phyloP scores from a whole-genome alignment of 768 basidiomycete genomes.

The Russula ochroleuca region DNA sequence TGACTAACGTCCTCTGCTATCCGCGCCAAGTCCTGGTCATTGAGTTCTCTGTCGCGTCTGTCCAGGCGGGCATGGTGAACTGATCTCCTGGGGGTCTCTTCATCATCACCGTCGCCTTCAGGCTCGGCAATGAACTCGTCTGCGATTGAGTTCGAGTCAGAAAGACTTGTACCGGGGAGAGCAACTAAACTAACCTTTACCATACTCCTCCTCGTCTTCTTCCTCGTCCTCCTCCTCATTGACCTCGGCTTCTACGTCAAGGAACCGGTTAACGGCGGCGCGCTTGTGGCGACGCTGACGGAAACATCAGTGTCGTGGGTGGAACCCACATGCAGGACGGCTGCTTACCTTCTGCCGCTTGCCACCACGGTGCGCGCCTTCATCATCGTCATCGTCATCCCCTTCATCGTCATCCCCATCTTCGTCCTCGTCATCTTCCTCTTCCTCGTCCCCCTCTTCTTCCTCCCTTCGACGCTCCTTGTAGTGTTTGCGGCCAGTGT shows the following conservation, averaged over 20 bases:
- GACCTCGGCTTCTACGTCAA: slow-evolving; percentile 95
- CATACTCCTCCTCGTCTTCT: slow-evolving; percentile 78
- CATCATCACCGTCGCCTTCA: slow-evolving; percentile 63
- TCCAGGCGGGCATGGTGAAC: slow-evolving; percentile 67
- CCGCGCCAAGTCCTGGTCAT: slow-evolving; percentile 75
- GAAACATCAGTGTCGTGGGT: slow-evolving; percentile 16
- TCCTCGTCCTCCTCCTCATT: slow-evolving; percentile 97
- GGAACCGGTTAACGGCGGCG: slow-evolving; percentile 67
- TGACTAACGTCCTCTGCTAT: slow-evolving; percentile 79
- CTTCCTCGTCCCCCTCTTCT: slow-evolving; percentile 38
- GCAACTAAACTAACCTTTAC: slow-evolving; percentile 35
- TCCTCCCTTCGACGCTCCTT: slow-evolving; percentile 39
- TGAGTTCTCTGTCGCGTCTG: slow-evolving; percentile 63
- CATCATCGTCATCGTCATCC: slow-evolving; percentile 40
- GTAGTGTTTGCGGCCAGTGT: slow-evolving; percentile 34
- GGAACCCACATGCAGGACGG: not conserved
- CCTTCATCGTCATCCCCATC: slow-evolving; percentile 40
- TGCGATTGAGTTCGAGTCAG: slow-evolving; percentile 31
- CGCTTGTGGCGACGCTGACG: slow-evolving; percentile 62
- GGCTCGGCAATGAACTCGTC: slow-evolving; percentile 67
- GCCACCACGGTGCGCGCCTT: slow-evolving; percentile 44
- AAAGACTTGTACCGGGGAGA: slow-evolving; percentile 3
- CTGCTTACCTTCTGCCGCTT: slow-evolving; percentile 58
- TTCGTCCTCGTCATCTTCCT: slow-evolving; percentile 39
- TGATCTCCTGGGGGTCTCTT: slow-evolving; percentile 45